Percentiles rank a stretch among this genome's conserved stretches.
phyloP scores from a whole-genome alignment of 208 protist species.

The Trypanosoma boissoni region DNA sequence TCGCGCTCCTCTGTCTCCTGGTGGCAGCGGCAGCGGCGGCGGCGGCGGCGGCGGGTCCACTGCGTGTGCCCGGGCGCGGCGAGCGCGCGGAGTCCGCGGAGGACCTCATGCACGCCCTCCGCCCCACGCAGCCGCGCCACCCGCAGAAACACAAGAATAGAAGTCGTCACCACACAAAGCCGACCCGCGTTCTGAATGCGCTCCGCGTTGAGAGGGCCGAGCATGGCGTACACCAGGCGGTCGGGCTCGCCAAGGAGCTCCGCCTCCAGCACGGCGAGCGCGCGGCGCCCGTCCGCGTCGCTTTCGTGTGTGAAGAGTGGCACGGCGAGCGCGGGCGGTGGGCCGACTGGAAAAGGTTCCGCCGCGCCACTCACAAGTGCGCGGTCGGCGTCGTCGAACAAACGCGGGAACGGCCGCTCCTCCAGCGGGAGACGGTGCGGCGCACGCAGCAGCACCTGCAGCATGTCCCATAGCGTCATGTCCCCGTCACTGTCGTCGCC shows the following conservation, averaged over 20 bases:
- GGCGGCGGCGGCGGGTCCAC: constrained; percentile 29
- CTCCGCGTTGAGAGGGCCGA: constrained; percentile 66
- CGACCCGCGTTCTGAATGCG: constrained; percentile 50
- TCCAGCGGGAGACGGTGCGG: constrained; percentile 52
- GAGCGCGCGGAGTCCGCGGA: constrained; percentile 32
- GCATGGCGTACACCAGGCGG: constrained; percentile 61
- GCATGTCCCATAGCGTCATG: constrained; percentile 34
- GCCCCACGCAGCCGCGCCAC: constrained; percentile 32
- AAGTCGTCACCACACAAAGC: constrained; percentile 72
- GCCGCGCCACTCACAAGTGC: constrained; percentile 34
- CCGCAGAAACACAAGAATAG: constrained; percentile 66
- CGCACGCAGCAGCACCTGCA: constrained; percentile 29
- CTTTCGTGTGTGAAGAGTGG: constrained; percentile 24
- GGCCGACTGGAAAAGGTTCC: constrained; percentile 35
- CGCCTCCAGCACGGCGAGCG: constrained; percentile 35
- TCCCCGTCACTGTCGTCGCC: not conserved
- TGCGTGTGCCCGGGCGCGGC: constrained; percentile 30
- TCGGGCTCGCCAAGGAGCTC: constrained; percentile 58
- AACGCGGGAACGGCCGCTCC: constrained; percentile 43
- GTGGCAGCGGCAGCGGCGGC: not conserved
- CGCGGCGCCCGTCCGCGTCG: constrained; percentile 23
- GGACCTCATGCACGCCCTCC: constrained; percentile 21
- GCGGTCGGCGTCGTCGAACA: constrained; percentile 38
- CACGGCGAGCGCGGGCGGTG: constrained; percentile 32
- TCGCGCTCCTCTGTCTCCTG: too few relatives aligned